A percentile compares a stretch with the other conserved stretches of the same genome.
Evolutionary conservation across 805 yeast species (phyloP).

Genomic region (Candida adriatica): DNA sequence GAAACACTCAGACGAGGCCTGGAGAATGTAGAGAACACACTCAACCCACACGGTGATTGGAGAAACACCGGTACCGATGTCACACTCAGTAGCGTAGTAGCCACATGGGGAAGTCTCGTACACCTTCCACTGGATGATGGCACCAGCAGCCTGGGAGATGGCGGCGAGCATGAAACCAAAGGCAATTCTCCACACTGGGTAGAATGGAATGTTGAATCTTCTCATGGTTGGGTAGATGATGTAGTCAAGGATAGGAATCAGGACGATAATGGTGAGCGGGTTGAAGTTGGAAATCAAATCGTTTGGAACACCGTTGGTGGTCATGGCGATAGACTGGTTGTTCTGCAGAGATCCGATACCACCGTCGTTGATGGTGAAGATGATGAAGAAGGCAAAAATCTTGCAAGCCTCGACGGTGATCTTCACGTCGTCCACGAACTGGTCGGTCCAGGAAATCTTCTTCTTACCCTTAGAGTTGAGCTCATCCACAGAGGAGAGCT

Average conservation of each 20-base stretch:
- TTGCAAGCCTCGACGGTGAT: constrained; percentile 66
- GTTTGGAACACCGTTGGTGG: constrained; percentile 71
- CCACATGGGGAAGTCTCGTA: constrained; percentile 72
- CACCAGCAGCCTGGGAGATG: constrained; percentile 25
- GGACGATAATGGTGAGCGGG: constrained; percentile 68
- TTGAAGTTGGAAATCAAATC: constrained; percentile 73
- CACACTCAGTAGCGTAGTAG: constrained; percentile 51
- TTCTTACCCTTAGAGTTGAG: constrained; percentile 19
- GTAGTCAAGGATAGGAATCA: constrained; percentile 65
- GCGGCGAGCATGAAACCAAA: constrained; percentile 68
- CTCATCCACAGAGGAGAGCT: constrained; percentile 9
- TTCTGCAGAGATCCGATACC: constrained; percentile 41
- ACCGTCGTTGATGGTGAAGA: constrained; percentile 69
- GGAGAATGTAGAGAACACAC: constrained; percentile 59
- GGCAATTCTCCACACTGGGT: constrained; percentile 65
- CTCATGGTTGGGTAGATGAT: constrained; percentile 49
- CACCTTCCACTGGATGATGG: constrained; percentile 59
- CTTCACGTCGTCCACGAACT: constrained; percentile 65
- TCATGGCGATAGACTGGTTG: constrained; percentile 64
- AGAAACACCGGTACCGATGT: constrained; percentile 21
- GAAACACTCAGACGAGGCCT: constrained; percentile 70
- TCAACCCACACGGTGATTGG: constrained; percentile 63
- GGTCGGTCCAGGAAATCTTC: constrained; percentile 49
- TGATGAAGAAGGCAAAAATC: constrained; percentile 63
- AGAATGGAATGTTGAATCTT: constrained; percentile 43